Percentiles rank a stretch among this genome's conserved stretches.
These are phyloP conservation scores for Ephemerocybe angulata DNA, from an alignment of 768 basidiomycete species.

Conservation along the genomic window DNA sequence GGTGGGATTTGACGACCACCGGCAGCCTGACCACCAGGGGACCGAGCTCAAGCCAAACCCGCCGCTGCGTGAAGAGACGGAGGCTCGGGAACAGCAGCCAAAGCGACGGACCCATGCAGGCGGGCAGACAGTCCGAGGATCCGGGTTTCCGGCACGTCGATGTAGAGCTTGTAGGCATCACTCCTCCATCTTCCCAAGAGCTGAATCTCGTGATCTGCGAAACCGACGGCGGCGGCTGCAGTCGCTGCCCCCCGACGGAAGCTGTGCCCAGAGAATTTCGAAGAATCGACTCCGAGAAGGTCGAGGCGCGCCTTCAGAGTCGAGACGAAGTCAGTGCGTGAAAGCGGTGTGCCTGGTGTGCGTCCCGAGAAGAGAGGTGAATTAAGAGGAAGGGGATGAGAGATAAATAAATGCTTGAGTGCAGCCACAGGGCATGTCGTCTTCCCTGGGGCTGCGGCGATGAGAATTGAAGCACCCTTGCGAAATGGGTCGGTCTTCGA, in stretches of 20 bases:
- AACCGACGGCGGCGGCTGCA: constrained; percentile 27
- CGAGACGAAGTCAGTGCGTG: background rate
- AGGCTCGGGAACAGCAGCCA: background rate
- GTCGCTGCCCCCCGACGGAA: constrained; percentile 27
- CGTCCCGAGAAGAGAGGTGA: constrained; percentile 14
- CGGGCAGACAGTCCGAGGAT: constrained; percentile 28
- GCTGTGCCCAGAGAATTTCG: constrained; percentile 24
- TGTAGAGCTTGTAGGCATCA: constrained; percentile 36
- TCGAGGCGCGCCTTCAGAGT: constrained; percentile 9
- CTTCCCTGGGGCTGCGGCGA: constrained; percentile 18
- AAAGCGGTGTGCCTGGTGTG: background rate
- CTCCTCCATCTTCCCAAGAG: constrained; percentile 34
- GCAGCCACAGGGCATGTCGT: constrained; percentile 14
- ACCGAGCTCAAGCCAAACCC: constrained; percentile 6
- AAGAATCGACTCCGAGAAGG: constrained; percentile 12
- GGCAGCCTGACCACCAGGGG: background rate
- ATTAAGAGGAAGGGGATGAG: constrained; percentile 8
- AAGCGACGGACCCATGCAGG: constrained; percentile 19
- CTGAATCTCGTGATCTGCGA: constrained; percentile 33
- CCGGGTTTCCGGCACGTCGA: constrained; percentile 22
- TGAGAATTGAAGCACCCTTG: background rate
- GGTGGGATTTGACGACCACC: too few species aligned
- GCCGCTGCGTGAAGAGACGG: background rate
- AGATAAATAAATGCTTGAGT: constrained; percentile 17
- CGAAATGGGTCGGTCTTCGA: constrained; percentile 38